Conservation (phyloP, 805 yeast genomes). For the Candida anglica region DNA sequence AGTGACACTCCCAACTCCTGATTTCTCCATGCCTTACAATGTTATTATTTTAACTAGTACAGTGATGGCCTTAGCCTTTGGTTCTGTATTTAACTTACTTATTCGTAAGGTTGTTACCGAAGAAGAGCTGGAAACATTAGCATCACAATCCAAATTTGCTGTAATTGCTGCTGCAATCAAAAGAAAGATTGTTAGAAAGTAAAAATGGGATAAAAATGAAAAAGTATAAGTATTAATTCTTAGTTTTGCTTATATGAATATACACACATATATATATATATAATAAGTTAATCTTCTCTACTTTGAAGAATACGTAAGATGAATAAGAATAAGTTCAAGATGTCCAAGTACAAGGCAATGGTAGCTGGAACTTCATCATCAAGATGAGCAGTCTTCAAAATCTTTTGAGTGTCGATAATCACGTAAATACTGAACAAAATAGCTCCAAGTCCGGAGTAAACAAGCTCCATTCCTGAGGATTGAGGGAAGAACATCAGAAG, state of each 20-base stretch:
- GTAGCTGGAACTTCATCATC: slow-evolving; percentile 87
- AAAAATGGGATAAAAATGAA: too few species aligned
- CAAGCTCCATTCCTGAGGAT: slow-evolving; percentile 51
- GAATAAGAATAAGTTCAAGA: slow-evolving; percentile 74
- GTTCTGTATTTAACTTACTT: slow-evolving; percentile 75
- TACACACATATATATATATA: background rate
- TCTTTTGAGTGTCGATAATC: slow-evolving; percentile 75
- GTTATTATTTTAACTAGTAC: slow-evolving; percentile 93
- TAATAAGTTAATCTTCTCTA: slow-evolving; percentile 13
- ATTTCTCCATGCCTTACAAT: slow-evolving; percentile 97
- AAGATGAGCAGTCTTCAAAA: slow-evolving; percentile 68
- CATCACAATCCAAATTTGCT: slow-evolving; percentile 12
- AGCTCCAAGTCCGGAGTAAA: slow-evolving; percentile 74
- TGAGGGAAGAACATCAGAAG: slow-evolving; percentile 63
- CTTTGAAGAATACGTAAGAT: slow-evolving; percentile 61
- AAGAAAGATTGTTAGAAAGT: too few species aligned
- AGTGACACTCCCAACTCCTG: slow-evolving; percentile 90
- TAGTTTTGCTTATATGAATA: background rate
- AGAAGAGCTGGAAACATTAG: slow-evolving; percentile 44
- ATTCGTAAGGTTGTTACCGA: slow-evolving; percentile 73
- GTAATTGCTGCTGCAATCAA: too few species aligned
- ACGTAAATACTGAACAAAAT: slow-evolving; percentile 67
- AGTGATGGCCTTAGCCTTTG: slow-evolving; percentile 87
- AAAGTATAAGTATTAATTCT: background rate
- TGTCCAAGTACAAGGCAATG: slow-evolving; percentile 73